Conservation (phyloP, 176 grass and related monocot species). For the Chrysopogon serrulatus region DNA sequence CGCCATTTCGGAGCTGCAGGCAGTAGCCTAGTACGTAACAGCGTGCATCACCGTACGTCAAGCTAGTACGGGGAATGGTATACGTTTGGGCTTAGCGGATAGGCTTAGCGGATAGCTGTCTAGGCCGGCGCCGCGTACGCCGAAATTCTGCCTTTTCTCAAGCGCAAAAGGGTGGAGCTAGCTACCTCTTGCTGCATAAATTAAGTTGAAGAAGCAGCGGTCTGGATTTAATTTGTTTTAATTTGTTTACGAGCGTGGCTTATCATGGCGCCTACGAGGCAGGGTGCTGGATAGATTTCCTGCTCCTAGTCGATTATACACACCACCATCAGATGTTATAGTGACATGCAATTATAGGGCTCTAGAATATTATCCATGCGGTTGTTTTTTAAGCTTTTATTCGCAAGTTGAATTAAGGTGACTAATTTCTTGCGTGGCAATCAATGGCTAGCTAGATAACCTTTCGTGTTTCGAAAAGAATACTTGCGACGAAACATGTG, state of each 20-base stretch:
- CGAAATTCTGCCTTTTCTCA: slow-evolving; percentile 21
- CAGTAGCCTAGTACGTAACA: neutral
- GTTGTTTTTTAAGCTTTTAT: neutral
- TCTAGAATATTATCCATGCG: neutral
- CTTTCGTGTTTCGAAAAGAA: neutral
- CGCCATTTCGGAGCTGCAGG: neutral
- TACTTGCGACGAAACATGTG: accelerated
- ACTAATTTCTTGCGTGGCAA: neutral
- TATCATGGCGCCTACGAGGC: slow-evolving; percentile 30
- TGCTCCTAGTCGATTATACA: slow-evolving; percentile 11
- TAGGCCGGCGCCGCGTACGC: slow-evolving; percentile 6
- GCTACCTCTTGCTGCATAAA: neutral
- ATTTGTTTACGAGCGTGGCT: neutral
- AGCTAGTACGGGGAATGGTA: neutral
- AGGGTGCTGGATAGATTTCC: slow-evolving; percentile 11
- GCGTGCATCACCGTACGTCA: slow-evolving; percentile 12
- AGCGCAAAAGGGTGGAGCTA: slow-evolving; percentile 23
- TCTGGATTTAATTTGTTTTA: neutral
- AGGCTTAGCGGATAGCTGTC: neutral
- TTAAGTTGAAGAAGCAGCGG: neutral
- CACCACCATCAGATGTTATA: slow-evolving; percentile 5
- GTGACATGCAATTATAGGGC: slow-evolving; percentile 18
- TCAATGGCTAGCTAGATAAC: neutral
- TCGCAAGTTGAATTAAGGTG: neutral
- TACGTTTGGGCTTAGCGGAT: neutral